Conservation (phyloP, 169 alveolate species). For the Perkinsus marinus region DNA sequence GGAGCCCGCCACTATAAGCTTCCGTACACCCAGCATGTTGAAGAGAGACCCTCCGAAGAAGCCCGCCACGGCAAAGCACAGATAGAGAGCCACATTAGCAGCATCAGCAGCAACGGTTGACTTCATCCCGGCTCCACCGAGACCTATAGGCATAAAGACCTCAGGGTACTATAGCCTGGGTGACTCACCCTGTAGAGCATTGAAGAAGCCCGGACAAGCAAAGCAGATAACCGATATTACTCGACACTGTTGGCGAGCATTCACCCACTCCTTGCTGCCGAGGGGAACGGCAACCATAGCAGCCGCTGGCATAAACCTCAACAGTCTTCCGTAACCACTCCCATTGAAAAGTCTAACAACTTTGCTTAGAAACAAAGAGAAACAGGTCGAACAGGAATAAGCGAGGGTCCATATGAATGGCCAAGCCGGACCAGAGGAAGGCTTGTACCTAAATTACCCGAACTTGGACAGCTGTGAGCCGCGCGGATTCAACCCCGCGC, state of each 20-base stretch:
- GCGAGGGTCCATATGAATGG: too few relatives aligned
- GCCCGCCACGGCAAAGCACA: background rate
- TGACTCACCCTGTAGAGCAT: background rate
- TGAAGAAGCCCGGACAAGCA: background rate
- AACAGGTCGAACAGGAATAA: too few relatives aligned
- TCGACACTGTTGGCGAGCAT: background rate
- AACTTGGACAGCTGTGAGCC: slow-evolving; percentile 4
- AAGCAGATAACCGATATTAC: background rate
- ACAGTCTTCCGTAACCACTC: too few relatives aligned
- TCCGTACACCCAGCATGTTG: background rate
- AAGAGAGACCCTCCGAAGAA: background rate
- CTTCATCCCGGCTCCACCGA: background rate
- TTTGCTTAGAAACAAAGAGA: too few relatives aligned
- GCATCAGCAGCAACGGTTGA: background rate
- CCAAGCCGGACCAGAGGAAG: too few relatives aligned
- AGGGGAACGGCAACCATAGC: background rate
- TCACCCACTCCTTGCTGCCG: background rate
- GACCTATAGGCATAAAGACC: background rate
- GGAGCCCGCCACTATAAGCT: background rate
- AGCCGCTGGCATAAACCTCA: too few relatives aligned
- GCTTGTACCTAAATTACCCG: too few relatives aligned
- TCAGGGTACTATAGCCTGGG: background rate
- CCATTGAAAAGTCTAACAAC: too few relatives aligned
- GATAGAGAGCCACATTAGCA: background rate
- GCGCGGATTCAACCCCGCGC: slow-evolving; percentile 35